phyloP scores from a whole-genome alignment of 345 rosid genomes.

The Rhizophora mangle region DNA sequence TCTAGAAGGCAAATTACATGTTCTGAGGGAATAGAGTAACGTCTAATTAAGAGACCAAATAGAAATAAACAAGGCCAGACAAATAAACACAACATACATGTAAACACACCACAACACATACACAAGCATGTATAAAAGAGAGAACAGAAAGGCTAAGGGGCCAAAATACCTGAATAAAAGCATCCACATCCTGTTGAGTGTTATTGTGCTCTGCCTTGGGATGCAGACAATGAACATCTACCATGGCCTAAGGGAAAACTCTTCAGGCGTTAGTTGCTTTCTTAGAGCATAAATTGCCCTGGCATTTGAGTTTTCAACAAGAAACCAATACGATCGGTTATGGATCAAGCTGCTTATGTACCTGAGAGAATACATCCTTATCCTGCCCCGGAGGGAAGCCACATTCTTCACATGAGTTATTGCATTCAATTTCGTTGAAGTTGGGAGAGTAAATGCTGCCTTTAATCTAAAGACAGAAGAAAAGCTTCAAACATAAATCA shows the following conservation, averaged over 20 bases:
- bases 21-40: too few relatives aligned
- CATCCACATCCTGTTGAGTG: constrained; percentile 13
- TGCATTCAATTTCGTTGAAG: constrained; percentile 11
- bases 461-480: constrained; percentile 15
- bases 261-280: neutral
- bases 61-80: neutral
- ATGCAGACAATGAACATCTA: neutral
- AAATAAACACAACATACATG: neutral
- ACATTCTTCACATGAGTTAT: constrained; percentile 10
- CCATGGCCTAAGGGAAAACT: neutral
- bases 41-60: neutral
- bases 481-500: constrained; percentile 8
- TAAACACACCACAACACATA: neutral
- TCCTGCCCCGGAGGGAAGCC: constrained; percentile 13
- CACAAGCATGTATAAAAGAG: neutral
- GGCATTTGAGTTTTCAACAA: neutral
- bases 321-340: neutral
- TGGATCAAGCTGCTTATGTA: neutral
- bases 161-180: constrained; percentile 16
- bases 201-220: constrained; percentile 12
- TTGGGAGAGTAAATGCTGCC: constrained; percentile 10
- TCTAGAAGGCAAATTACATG: too few relatives aligned
- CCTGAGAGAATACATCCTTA: constrained; percentile 19
- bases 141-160: neutral
- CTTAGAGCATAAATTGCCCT: neutral